Evolutionary conservation across 2,329 filamentous ascomycete genomes (phyloP), one percentile per base, ranked within the genome.

Genomic region (Tolypocladium ophioglossoides): DNA sequence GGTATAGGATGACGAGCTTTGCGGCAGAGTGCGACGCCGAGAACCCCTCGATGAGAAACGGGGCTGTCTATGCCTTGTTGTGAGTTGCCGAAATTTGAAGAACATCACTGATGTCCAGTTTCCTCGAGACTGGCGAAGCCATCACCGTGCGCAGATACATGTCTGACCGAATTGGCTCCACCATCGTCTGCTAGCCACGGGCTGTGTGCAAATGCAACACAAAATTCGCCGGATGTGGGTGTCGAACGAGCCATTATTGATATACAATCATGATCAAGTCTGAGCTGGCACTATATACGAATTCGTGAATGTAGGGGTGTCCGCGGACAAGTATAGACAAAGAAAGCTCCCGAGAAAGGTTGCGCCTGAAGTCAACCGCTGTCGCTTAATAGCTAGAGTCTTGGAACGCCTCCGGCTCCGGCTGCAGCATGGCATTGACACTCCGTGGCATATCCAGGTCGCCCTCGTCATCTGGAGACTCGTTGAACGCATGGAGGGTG

Each of bases 401-500:
- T 9, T 40, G 50, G 20, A 53, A 71, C 10, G 62, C 52, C 6
- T 64, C 59, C 4, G 63, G 63, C 9, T 67, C 61, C 32, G 74
- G 68, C 44, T 73, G 71, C 55, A 91, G 67, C 61, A 80, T 77
- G 39, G 82, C 77, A 57, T 87, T 79, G 54, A 86, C 82, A 55
- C 78, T 77, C 14, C 74, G 72, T 0, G 83, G 83, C 49, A 72
- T 71, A 0, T 77, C 77, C 8, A 76, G 75, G 2, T 77, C 84
- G 55, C 90, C 86, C 60, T 90, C 87, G 2, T 80, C 75, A 0
- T 78, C 74, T 1, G 75, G 66, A 0, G 78, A 77, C 59, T 90
- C 85, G 57, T 90, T 90, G 78, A 85, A 94, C 1, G 82, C 82
- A 66, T 95, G 90, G 20, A 92, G 68, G 0, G 86, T 86, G 58